These are phyloP conservation scores for Nannizzia gypsea DNA, from an alignment of 2,329 filamentous ascomycete genomes.

Conservation along the genomic window DNA sequence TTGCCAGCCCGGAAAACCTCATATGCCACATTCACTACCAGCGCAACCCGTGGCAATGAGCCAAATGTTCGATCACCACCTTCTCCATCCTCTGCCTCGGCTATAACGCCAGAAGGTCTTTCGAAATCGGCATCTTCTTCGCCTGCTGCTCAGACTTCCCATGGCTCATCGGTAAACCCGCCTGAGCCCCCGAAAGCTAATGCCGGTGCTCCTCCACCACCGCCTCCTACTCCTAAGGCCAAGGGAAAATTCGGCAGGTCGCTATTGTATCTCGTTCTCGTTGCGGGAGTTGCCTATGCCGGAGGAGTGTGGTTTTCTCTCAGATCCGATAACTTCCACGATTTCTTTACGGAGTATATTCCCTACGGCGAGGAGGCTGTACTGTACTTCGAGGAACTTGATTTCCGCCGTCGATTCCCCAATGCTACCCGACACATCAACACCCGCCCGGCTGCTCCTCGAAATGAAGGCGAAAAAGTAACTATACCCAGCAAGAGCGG, in stretches of 20 bases:
- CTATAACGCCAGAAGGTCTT: slow-evolving; percentile 39
- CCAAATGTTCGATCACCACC: slow-evolving; percentile 22
- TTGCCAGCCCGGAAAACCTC: slow-evolving; percentile 17
- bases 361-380: slow-evolving; percentile 92
- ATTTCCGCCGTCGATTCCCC: slow-evolving; percentile 79
- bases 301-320: slow-evolving; percentile 88
- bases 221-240: slow-evolving; percentile 37
- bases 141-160: slow-evolving; percentile 24
- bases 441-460: slow-evolving; percentile 23
- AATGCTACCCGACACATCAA: slow-evolving; percentile 40
- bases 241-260: slow-evolving; percentile 65
- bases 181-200: slow-evolving; percentile 17
- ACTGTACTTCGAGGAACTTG: slow-evolving; percentile 86
- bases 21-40: slow-evolving; percentile 18
- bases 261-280: slow-evolving; percentile 61
- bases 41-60: slow-evolving; percentile 8
- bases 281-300: slow-evolving; percentile 67
- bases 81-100: slow-evolving; percentile 35
- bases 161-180: slow-evolving; percentile 24
- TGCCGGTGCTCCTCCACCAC: slow-evolving; percentile 26
- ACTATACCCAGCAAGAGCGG: slow-evolving; percentile 79
- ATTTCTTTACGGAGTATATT: slow-evolving; percentile 96
- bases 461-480: slow-evolving; percentile 55
- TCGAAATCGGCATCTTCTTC: slow-evolving; percentile 37
- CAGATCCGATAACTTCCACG: slow-evolving; percentile 94